phyloP scores from a whole-genome alignment of 768 basidiomycete species.

The Mycena rebaudengoi region DNA sequence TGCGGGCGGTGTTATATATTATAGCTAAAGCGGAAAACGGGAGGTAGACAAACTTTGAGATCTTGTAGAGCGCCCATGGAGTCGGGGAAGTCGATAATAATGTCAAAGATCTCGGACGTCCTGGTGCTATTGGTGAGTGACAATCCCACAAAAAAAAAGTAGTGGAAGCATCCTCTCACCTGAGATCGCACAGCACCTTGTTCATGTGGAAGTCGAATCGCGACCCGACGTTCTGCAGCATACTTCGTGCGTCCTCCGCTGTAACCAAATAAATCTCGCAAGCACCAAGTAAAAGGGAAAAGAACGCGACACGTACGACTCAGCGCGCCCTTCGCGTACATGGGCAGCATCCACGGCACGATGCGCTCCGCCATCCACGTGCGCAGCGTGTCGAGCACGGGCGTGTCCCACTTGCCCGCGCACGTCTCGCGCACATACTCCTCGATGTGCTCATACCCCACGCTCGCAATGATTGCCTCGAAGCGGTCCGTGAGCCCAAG shows the following conservation, averaged over 20 bases:
- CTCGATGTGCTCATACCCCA: constrained; percentile 90
- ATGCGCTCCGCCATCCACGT: constrained; percentile 84
- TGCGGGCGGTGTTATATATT: constrained; percentile 31
- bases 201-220: constrained; percentile 94
- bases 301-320: constrained; percentile 50
- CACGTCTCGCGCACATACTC: constrained; percentile 72
- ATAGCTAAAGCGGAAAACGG: neutral
- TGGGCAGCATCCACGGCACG: constrained; percentile 85
- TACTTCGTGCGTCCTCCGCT: constrained; percentile 76
- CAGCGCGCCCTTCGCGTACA: constrained; percentile 75
- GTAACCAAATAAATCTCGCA: constrained; percentile 16
- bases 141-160: neutral
- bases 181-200: constrained; percentile 87
- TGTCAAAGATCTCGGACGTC: constrained; percentile 90
- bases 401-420: constrained; percentile 72
- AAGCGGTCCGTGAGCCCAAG: constrained; percentile 85
- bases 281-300: neutral
- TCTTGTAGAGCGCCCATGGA: constrained; percentile 87
- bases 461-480: constrained; percentile 82
- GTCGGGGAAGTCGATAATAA: constrained; percentile 94
- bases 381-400: constrained; percentile 67
- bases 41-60: constrained; percentile 63
- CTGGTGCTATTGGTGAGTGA: constrained; percentile 43
- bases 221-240: constrained; percentile 81
- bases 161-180: constrained; percentile 53